Conservation (phyloP, 495 filamentous ascomycete genomes). For the Lindgomyces ingoldianus region DNA sequence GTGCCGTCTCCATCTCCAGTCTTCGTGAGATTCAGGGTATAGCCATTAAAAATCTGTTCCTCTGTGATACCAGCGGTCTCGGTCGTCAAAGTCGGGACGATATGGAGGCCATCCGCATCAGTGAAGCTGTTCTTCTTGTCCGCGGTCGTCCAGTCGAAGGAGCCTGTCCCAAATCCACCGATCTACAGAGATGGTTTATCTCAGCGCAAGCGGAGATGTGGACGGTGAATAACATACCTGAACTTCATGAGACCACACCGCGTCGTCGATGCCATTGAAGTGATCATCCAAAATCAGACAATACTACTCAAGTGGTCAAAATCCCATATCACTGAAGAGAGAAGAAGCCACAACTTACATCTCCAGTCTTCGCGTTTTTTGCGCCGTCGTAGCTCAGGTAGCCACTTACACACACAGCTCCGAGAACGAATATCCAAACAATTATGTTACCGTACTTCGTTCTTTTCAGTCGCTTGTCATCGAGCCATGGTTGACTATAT, state of each 20-base stretch:
- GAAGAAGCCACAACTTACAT: neutral
- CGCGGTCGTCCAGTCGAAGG: conserved; percentile 50
- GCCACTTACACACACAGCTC: conserved; percentile 40
- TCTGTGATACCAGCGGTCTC: conserved; percentile 42
- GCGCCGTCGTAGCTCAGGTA: conserved; percentile 41
- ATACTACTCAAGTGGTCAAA: conserved; percentile 20
- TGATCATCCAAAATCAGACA: conserved; percentile 45
- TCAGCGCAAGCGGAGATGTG: neutral
- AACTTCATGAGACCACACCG: conserved; percentile 44
- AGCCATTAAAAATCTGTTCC: conserved; percentile 37
- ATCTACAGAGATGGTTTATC: conserved; percentile 20
- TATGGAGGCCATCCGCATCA: conserved; percentile 46
- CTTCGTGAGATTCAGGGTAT: conserved; percentile 43
- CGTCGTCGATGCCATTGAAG: conserved; percentile 40
- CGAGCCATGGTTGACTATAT: conserved; percentile 40
- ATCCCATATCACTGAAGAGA: conserved; percentile 19
- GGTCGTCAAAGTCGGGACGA: conserved; percentile 49
- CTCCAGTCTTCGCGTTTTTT: conserved; percentile 4
- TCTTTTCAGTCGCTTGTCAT: conserved; percentile 38
- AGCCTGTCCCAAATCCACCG: conserved; percentile 46
- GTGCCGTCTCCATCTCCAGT: conserved; percentile 32
- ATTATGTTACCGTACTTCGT: conserved; percentile 45
- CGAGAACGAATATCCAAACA: conserved; percentile 41
- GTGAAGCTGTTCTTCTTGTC: conserved; percentile 46
- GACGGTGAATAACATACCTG: conserved; percentile 1